Base-by-base conservation (phyloP, 1,139 yeast genomes). In the Debaryomycetaceae sp. region DNA sequence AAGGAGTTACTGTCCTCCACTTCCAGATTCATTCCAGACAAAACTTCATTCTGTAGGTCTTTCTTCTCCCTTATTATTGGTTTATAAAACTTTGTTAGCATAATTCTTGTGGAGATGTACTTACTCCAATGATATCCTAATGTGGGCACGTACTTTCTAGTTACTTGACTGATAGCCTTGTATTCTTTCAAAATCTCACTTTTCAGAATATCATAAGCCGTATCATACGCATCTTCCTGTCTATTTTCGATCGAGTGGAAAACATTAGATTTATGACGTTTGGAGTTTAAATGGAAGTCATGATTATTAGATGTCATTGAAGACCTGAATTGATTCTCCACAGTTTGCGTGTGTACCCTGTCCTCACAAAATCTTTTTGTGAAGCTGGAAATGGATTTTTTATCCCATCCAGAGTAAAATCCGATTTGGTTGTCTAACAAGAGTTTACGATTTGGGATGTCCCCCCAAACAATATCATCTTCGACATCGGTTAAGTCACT, bases 331-430 rank as follows among this genome's bases (percentile, higher is more conserved):
- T 27, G 11, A 27, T 27, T 27, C 11, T 51, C 39, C 11, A 44
- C 24, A 27, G 31, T 27, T 27, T 27, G 8, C 31, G 4, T 27
- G 22, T 30, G 5, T 11, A 36, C 37, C 4, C 35, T 14, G 8
- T 23, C 23, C 5, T 34, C 34, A 23, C 22, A 42, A 14, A 40
- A 20, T 8, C 5, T 35, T 34, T 38, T 41, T 34, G 57, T 62
- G 39, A 49, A 53, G 6, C 47, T 47, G 20, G 42, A 47, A 8
- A 75, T 64, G 5, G 71, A 62, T 0, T 61, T 55, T 42, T 65
- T 64, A 49, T 80, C 83, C 96, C 96, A 89, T 0, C 96, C 97
- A 5, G 82, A 74, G 45, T 80, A 69, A 74, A 85, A 80, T 3
- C 95, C 87, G 14, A 83, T 55, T 57, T 89, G 97, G 55, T 82